Base-by-base conservation (phyloP, 768 basidiomycete species). In the Boletus eberwhitei region DNA sequence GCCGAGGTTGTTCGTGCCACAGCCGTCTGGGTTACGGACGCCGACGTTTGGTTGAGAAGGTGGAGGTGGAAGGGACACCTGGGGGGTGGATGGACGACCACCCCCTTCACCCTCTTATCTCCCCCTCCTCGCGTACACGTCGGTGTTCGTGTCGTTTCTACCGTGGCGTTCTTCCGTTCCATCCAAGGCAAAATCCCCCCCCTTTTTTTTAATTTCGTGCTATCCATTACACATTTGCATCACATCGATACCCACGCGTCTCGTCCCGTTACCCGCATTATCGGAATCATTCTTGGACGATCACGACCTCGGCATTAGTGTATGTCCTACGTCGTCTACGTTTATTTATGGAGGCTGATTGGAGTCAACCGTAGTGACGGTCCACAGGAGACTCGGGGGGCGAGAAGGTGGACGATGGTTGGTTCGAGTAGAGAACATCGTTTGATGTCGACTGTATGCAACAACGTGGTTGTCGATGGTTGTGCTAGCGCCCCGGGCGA, bases 11-110 rank as follows among this genome's bases (percentile, higher is more conserved):
- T 68, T 65, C 26, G 55, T 67, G 1, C 59, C 67, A 14, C 67
- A 68, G 29, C 63, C 58, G 17, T 68, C 67, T 41, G 67, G 67
- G 12, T 31, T 68, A 36, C 60, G 67, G 44, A 64, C 59, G 24
- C 65, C 67, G 4, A 59, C 55, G 48, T 66, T 68, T 54, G 65
- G 54, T 13, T 66, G 53, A 64, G n/a, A 21, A 54, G 24, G 31
- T 56, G 47, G 22, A 37, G 31, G 21, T 16, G 3, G 38, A 31
- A 19, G 16, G 26, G 41, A 4, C 8, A n/a, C 29, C 9, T 26
- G 2, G 39, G 8, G 36, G 36, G 7, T 22, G 37, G 26, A 22
- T 13, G 0, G n/a, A 24, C 14, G 24, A 14, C 14, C 13, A 7
- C 19, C 19, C 7, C 8, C 32, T 6, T 39, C 1, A 7, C 31